Percentiles rank a stretch among this genome's conserved stretches.
phyloP scores from a whole-genome alignment of 2,329 filamentous ascomycete genomes.

The Colletotrichum sojae region DNA sequence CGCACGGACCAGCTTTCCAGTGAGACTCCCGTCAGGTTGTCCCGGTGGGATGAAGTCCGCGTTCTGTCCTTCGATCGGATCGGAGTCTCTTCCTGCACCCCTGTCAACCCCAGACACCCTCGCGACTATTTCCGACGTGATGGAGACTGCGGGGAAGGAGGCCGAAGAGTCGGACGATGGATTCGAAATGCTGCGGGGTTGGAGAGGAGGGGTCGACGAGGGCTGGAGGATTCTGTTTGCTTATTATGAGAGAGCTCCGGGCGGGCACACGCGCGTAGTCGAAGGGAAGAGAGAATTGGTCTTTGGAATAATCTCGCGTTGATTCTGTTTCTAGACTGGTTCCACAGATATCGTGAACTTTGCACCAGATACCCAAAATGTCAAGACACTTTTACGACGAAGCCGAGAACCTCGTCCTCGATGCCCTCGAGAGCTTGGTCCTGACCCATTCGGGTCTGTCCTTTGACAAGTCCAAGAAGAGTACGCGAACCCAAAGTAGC shows the following conservation, averaged over 20 bases:
- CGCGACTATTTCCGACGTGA: constrained; percentile 7
- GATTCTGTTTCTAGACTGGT: not conserved
- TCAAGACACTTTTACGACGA: constrained; percentile 36
- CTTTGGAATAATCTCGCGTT: not conserved
- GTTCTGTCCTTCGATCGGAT: not conserved
- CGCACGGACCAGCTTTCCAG: constrained; percentile 21
- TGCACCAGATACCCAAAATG: constrained; percentile 1
- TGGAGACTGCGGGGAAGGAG: not conserved
- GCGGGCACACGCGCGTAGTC: not conserved
- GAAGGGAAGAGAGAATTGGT: too few relatives aligned
- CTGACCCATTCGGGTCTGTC: constrained; percentile 68
- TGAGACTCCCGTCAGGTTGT: not conserved
- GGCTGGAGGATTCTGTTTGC: not conserved
- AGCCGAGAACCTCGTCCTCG: constrained; percentile 36
- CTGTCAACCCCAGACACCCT: not conserved
- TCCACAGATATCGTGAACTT: not conserved
- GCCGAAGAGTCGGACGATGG: constrained; percentile 20
- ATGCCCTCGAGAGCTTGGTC: constrained; percentile 32
- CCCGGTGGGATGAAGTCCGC: not conserved
- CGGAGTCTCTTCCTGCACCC: not conserved
- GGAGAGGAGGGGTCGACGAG: not conserved
- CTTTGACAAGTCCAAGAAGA: constrained; percentile 59
- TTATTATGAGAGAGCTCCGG: constrained; percentile 20
- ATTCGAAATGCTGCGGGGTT: constrained; percentile 3
- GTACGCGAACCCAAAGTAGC: not conserved